Conservation (phyloP, 495 filamentous ascomycete species). For the Talaromyces trachyspermus region DNA sequence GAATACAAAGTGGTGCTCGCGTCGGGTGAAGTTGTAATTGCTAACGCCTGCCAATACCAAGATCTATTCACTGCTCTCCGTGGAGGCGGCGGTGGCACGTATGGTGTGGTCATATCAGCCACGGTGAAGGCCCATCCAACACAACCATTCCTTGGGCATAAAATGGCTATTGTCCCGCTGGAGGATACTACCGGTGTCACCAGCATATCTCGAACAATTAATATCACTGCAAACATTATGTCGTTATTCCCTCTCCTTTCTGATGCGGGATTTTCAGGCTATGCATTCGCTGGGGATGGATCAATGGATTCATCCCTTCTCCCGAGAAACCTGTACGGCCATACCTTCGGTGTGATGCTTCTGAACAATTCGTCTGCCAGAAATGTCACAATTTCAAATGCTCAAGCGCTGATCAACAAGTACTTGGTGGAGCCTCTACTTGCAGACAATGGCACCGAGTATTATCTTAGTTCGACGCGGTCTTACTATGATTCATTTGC, state of each 20-base stretch:
- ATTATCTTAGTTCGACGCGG: constrained; percentile 17
- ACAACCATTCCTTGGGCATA: constrained; percentile 14
- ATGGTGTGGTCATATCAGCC: constrained; percentile 36
- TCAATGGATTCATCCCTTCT: background rate
- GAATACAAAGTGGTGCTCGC: constrained; percentile 44
- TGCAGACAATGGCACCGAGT: constrained; percentile 17
- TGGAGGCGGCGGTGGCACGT: constrained; percentile 39
- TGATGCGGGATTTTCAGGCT: constrained; percentile 26
- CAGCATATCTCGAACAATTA: constrained; percentile 7
- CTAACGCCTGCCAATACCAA: constrained; percentile 39
- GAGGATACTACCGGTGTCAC: constrained; percentile 5
- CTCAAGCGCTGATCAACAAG: constrained; percentile 15
- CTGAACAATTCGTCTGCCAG: constrained; percentile 16
- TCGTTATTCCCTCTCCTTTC: constrained; percentile 13
- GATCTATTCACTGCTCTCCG: constrained; percentile 54
- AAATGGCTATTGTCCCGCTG: constrained; percentile 11
- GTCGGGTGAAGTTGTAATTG: constrained; percentile 38
- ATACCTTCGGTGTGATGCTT: constrained; percentile 19
- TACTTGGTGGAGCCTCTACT: constrained; percentile 14
- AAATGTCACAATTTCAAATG: constrained; percentile 12
- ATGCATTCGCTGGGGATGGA: constrained; percentile 15
- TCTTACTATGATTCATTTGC: constrained; percentile 16
- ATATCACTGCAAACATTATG: constrained; percentile 12
- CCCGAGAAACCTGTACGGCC: constrained; percentile 5
- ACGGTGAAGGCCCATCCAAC: constrained; percentile 34